A percentile compares a stretch with the other conserved stretches of the same genome.
phyloP scores from a whole-genome alignment of 2,329 filamentous ascomycete genomes.

The Epichloe bromicola region DNA sequence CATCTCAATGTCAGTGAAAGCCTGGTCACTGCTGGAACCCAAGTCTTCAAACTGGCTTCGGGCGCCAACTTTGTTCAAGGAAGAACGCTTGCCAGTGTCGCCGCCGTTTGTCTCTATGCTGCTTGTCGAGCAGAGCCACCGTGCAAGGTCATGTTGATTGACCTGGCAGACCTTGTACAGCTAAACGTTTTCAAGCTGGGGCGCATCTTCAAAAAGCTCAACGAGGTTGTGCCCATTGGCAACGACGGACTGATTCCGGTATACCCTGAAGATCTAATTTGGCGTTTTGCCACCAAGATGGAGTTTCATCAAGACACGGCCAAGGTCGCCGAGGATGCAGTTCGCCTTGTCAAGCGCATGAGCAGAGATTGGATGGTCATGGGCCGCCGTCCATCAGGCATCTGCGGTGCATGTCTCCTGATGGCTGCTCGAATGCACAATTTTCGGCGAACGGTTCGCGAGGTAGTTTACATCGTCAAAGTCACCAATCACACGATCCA shows the following conservation, averaged over 20 bases:
- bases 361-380: conserved; percentile 95
- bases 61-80: conserved; percentile 73
- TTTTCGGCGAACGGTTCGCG: conserved; percentile 79
- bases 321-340: conserved; percentile 77
- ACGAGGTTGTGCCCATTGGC: conserved; percentile 57
- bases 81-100: conserved; percentile 70
- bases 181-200: conserved; percentile 90
- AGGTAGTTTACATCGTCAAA: conserved; percentile 97
- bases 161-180: conserved; percentile 71
- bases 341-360: conserved; percentile 83
- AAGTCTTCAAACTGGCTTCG: conserved; percentile 65
- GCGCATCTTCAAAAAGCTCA: conserved; percentile 73
- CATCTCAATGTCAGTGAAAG: conserved; percentile 48
- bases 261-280: conserved; percentile 80
- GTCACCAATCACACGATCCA: conserved; percentile 89
- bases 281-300: conserved; percentile 79
- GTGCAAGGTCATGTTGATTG: conserved; percentile 86
- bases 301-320: conserved; percentile 76
- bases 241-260: conserved; percentile 54
- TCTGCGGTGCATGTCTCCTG: conserved; percentile 88
- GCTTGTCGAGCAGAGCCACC: conserved; percentile 68
- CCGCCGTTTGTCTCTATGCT: conserved; percentile 82
- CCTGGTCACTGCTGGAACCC: conserved; percentile 51
- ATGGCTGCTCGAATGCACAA: conserved; percentile 98
- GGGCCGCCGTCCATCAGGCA: conserved; percentile 81